These are phyloP conservation scores for Sanghuangporus sanghuang DNA, from an alignment of 1,284 basidiomycete species.

Conservation along the genomic window DNA sequence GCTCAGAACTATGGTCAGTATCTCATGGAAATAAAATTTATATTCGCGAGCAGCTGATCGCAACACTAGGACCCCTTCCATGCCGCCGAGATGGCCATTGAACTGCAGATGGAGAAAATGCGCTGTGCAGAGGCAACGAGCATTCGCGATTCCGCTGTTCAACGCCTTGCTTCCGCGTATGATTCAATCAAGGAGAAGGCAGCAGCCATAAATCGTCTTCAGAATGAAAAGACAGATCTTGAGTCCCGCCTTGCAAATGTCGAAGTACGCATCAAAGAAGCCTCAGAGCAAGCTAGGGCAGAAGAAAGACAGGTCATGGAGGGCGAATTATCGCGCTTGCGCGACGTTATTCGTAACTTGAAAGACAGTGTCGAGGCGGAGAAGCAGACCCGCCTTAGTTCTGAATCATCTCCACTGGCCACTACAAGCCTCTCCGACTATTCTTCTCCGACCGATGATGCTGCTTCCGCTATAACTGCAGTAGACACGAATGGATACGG, in stretches of 20 bases:
- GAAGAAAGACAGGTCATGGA: slow-evolving; percentile 21
- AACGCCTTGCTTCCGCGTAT: slow-evolving; percentile 57
- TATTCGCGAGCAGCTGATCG: slow-evolving; percentile 21
- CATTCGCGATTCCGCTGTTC: slow-evolving; percentile 60
- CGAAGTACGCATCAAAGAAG: slow-evolving; percentile 1
- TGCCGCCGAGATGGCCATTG: slow-evolving; percentile 38
- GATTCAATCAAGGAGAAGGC: slow-evolving; percentile 56
- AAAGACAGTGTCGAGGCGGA: slow-evolving; percentile 20
- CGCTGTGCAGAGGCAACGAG: slow-evolving; percentile 52
- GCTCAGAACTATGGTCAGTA: slow-evolving; percentile 19
- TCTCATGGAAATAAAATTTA: slow-evolving; percentile 19
- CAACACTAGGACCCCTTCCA: slow-evolving; percentile 22
- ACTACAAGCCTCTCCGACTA: slow-evolving; percentile 3
- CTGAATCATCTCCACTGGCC: background rate
- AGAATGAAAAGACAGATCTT: slow-evolving; percentile 33
- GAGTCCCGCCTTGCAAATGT: slow-evolving; percentile 23
- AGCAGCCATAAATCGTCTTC: slow-evolving; percentile 42
- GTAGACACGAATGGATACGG: background rate
- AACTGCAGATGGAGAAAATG: slow-evolving; percentile 50
- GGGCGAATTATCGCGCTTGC: slow-evolving; percentile 34
- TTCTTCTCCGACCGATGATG: slow-evolving; percentile 6
- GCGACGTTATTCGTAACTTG: slow-evolving; percentile 35
- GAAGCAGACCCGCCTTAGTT: slow-evolving; percentile 26
- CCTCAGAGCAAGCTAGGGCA: background rate
- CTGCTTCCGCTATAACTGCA: slow-evolving; percentile 1